A percentile compares a stretch with the other conserved stretches of the same genome.
Evolutionary conservation across 371 early-diverging fungal genomes (phyloP).

Genomic region (Mortierella sp.): DNA sequence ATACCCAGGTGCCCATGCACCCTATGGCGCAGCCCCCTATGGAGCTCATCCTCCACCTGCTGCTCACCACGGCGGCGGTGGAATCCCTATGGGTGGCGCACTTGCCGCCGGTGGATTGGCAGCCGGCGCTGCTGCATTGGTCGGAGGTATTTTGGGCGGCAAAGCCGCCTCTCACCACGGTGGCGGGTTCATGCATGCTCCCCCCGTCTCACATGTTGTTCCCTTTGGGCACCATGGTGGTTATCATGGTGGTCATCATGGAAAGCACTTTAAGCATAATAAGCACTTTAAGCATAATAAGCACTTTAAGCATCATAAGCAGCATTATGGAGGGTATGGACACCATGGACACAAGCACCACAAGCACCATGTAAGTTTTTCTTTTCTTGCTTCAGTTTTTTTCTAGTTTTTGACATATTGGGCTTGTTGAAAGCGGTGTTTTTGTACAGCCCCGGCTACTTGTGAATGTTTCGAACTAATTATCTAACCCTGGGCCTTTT

Average conservation of each 20-base stretch:
- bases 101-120: slow-evolving; percentile 29
- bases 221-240: slow-evolving; percentile 15
- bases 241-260: background rate
- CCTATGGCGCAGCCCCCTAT: slow-evolving; percentile 23
- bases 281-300: background rate
- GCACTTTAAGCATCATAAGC: slow-evolving; percentile 5
- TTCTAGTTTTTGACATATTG: too few relatives aligned
- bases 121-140: slow-evolving; percentile 29
- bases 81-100: slow-evolving; percentile 3
- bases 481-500: background rate
- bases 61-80: background rate
- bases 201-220: background rate
- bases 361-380: slow-evolving; percentile 34
- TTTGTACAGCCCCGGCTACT: background rate
- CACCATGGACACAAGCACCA: slow-evolving; percentile 18
- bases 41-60: slow-evolving; percentile 21
- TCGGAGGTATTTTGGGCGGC: slow-evolving; percentile 6
- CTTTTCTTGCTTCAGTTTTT: background rate
- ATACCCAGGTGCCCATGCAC: slow-evolving; percentile 17
- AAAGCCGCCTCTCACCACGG: background rate
- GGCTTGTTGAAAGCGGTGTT: background rate
- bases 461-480: background rate
- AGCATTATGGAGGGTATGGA: slow-evolving; percentile 7
- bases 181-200: slow-evolving; percentile 1
- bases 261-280: background rate